Evolutionary conservation across 371 early-diverging fungal genomes (phyloP), one percentile per base, ranked within the genome.

Genomic region (Saksenaea oblongispora): DNA sequence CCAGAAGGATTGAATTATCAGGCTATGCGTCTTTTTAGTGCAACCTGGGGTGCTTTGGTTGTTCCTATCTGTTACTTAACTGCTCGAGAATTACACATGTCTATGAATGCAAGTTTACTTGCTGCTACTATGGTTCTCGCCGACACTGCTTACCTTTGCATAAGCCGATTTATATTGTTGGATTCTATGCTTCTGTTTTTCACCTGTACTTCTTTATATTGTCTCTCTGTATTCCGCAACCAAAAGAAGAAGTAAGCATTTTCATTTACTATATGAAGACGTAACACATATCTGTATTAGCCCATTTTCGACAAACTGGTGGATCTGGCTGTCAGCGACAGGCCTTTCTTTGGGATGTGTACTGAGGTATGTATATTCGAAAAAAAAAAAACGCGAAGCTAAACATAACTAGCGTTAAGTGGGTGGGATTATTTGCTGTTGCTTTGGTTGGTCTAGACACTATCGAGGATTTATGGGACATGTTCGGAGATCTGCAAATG

Each of bases 361-460:
- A 9, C 27, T 55, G 31, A 55, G 56, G 56, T 34, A 28, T 2
- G 8, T 3, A 35, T 13, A 3, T 35, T n/a, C 10, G 18, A 13
- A 28, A 14, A 28, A 4, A 35, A 41, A 39, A 7, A 22, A 18
- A 18, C 11, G 22, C 1, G 3, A 51, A 55, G 28, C 26, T 54
- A 15, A 17, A 26, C 5, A 47, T 14, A 27, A 11, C 74, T 86
- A 92, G 99, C 82, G 91, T 99, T 17, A 99, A 99, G 80, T 99
- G 99, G 99, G 98, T 99, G 24, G 99, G 99, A 0, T 76, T 98
- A 36, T 93, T 99, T 73, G 90, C 93, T 22, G 94, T 95, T 13
- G 95, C 96, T 4, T 76, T 96, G 15, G 98, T 98, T 56, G 99
- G 99, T 1, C 58, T 97, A 42, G 91, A 94, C 73, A 99, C 99